Evolutionary conservation across 169 alveolate species (phyloP).

Genomic region (Plasmodium inui): DNA sequence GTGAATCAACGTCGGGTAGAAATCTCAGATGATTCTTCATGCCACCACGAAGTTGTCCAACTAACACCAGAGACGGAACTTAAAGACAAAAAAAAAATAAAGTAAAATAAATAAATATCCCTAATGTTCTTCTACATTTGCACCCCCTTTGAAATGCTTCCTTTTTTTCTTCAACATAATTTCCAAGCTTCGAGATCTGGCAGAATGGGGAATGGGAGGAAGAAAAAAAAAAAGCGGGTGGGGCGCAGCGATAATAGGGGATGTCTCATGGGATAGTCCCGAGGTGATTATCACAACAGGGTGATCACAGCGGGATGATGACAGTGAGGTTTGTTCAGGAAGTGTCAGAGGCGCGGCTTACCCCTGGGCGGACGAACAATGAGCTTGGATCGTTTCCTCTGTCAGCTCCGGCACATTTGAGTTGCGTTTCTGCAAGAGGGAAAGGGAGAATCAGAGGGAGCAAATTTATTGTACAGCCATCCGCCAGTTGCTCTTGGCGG

Average conservation of each 20-base stretch:
- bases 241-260: background rate
- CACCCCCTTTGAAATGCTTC: constrained; percentile 16
- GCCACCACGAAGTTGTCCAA: background rate
- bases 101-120: background rate
- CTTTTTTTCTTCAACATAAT: constrained; percentile 45
- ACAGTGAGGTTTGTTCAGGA: no score
- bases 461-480: background rate
- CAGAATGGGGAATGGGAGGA: background rate
- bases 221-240: background rate
- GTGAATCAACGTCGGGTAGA: background rate
- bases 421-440: constrained; percentile 25
- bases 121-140: constrained; percentile 4
- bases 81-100: background rate
- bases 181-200: constrained; percentile 38
- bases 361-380: constrained; percentile 31
- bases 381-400: constrained; percentile 42
- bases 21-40: background rate
- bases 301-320: no score
- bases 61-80: background rate
- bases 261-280: background rate
- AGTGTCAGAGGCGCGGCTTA: background rate
- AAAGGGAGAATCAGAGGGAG: background rate
- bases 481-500: background rate
- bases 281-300: background rate
- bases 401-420: background rate